Evolutionary conservation across 768 basidiomycete species (phyloP).

Genomic region (Mycena rosella): DNA sequence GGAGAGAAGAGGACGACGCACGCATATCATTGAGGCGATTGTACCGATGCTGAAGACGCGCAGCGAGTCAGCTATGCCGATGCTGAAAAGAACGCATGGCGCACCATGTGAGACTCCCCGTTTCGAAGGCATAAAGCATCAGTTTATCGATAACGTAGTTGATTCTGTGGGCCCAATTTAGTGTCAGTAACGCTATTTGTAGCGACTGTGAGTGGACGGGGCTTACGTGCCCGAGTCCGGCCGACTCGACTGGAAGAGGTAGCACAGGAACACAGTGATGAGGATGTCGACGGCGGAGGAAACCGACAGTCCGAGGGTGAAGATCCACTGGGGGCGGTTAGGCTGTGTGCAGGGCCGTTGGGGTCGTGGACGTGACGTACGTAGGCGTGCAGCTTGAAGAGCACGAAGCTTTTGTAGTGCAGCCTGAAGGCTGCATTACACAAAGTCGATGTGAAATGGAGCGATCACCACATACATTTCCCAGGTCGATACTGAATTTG

Average conservation of each 20-base stretch:
- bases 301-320: conserved; percentile 64
- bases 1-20: conserved; percentile 33
- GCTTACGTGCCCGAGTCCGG: conserved; percentile 54
- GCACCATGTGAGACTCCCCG: conserved; percentile 63
- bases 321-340: conserved; percentile 59
- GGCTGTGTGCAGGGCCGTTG: background rate
- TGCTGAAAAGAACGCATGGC: conserved; percentile 29
- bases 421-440: conserved; percentile 36
- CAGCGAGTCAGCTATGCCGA: conserved; percentile 34
- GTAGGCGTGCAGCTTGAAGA: conserved; percentile 30
- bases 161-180: conserved; percentile 45
- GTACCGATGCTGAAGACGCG: conserved; percentile 48
- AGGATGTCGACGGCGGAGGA: conserved; percentile 63
- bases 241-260: conserved; percentile 55
- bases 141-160: conserved; percentile 61
- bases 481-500: conserved; percentile 16
- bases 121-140: conserved; percentile 66
- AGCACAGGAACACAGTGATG: conserved; percentile 60
- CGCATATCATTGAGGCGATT: conserved; percentile 53
- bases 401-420: conserved; percentile 46
- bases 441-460: background rate
- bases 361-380: conserved; percentile 38
- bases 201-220: background rate
- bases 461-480: conserved; percentile 18
- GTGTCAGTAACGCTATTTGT: background rate